Evolutionary conservation across 768 basidiomycete genomes (phyloP).

Genomic region (Cystobasidium ongulense): DNA sequence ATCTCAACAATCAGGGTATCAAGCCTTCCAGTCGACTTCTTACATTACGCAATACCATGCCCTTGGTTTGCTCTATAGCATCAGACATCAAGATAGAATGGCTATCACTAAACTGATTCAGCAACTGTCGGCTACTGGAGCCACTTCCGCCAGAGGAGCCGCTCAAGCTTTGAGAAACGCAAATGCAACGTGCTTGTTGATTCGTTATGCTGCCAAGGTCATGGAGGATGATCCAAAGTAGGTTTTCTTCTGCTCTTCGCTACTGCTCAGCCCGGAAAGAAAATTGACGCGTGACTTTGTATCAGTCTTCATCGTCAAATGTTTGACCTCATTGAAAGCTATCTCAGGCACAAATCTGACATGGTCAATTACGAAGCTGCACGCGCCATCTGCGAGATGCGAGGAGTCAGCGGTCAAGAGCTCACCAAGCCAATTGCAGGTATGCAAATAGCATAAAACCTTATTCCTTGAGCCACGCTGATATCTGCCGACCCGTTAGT

Average conservation of each 20-base stretch:
- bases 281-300: neutral
- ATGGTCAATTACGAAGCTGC: conserved; percentile 99
- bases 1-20: conserved; percentile 54
- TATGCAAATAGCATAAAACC: conserved; percentile 43
- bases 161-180: conserved; percentile 83
- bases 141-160: conserved; percentile 72
- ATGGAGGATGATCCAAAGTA: conserved; percentile 99
- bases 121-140: conserved; percentile 59
- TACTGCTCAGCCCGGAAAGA: neutral
- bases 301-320: conserved; percentile 80
- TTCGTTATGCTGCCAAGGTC: conserved; percentile 95
- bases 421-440: conserved; percentile 81
- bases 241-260: conserved; percentile 43
- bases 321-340: conserved; percentile 84
- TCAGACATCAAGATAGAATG: conserved; percentile 97
- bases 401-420: conserved; percentile 65
- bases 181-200: conserved; percentile 96
- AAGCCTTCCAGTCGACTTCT: conserved; percentile 77
- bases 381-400: conserved; percentile 93
- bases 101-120: conserved; percentile 99
- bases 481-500: conserved; percentile 52
- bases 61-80: conserved; percentile 81
- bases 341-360: conserved; percentile 96
- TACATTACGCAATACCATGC: conserved; percentile 96
- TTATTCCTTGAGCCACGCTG: neutral